Evolutionary conservation across 2,329 filamentous ascomycete species (phyloP).

Genomic region (Fusarium albidum): DNA sequence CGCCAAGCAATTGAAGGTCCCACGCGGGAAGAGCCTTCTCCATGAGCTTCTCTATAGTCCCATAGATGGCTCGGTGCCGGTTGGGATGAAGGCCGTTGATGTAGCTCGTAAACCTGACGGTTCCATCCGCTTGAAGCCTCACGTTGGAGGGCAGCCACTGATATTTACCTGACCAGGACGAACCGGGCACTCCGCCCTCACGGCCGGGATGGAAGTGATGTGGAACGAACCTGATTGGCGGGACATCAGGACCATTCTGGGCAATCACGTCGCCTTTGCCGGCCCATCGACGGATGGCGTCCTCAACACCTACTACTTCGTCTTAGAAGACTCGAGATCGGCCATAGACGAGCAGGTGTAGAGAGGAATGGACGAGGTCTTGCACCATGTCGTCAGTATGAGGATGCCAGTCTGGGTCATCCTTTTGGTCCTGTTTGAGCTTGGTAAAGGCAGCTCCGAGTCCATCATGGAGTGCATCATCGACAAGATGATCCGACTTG

Average conservation of each 20-base stretch:
- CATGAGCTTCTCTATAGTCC: background rate
- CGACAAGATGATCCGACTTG: too few species aligned
- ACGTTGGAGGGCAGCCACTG: slow-evolving; percentile 1
- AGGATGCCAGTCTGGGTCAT: slow-evolving; percentile 13
- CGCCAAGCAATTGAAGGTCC: background rate
- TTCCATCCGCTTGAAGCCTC: background rate
- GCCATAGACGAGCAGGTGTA: slow-evolving; percentile 33
- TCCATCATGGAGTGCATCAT: too few species aligned
- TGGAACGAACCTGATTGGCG: too few species aligned
- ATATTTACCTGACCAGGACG: background rate
- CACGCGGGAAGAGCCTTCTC: background rate
- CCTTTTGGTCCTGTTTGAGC: too few species aligned
- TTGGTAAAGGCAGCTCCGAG: too few species aligned
- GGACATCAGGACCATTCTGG: too few species aligned
- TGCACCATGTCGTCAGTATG: slow-evolving; percentile 1
- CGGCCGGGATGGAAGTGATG: too few species aligned
- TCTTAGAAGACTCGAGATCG: slow-evolving; percentile 46
- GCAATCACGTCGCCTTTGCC: too few species aligned
- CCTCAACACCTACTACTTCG: slow-evolving; percentile 35
- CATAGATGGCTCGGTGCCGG: background rate
- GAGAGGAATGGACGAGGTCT: slow-evolving; percentile 23
- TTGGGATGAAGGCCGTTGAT: background rate
- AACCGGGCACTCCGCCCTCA: too few species aligned
- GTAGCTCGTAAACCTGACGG: background rate
- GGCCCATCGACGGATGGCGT: background rate